Evolutionary conservation across 176 grass and related monocot genomes (phyloP), one percentile per base, ranked within the genome.

Genomic region (Zoysia pacifica): DNA sequence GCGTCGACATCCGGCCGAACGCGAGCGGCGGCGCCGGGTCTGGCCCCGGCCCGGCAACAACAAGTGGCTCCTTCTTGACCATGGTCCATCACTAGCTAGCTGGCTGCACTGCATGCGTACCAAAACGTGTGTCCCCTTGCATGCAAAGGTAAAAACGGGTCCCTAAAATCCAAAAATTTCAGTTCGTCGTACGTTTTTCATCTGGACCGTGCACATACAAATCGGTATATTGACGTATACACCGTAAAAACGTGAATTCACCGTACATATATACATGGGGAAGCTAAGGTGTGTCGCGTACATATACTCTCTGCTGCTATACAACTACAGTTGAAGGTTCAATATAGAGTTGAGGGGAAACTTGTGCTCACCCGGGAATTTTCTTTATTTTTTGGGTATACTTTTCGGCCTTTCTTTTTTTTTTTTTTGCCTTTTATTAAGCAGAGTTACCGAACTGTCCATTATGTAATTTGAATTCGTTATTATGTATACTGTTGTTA

Each of bases 1-100:
- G 77, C 56, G 71, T 52, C 55, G 86, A 28, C 28, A 28, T 75
- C 81, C 53, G 76, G 62, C 82, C 81, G 4, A 87, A 77, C 61
- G 82, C 62, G 7, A 75, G 72, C 28, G 78, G 75, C 36, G 62
- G 74, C 39, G 39, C 65, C 65, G 50, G 39, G 16, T 45, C 75
- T 3, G 38, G 80, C 16, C 42, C 78, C 48, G 40, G 80, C 45
- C 73, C 83, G 36, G 72, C 92, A 8, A 11, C 82, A 13, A 62
- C 89, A 70, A 83, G 82, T 70, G 91, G 93, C 56, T 89, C 96
- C 6, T 95, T 99, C 90, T 79, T 99, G 81, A 91, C 88, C 74
- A 91, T 93, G 88, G 96, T 99, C 86, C 88, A 95, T 44, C 77
- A 79, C 77, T 79, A 79, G 73, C 49, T 38, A 45, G 20, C 62